A percentile compares a stretch with the other conserved stretches of the same genome.
Conservation (phyloP, 805 yeast genomes). For the Clavispora fructus region DNA sequence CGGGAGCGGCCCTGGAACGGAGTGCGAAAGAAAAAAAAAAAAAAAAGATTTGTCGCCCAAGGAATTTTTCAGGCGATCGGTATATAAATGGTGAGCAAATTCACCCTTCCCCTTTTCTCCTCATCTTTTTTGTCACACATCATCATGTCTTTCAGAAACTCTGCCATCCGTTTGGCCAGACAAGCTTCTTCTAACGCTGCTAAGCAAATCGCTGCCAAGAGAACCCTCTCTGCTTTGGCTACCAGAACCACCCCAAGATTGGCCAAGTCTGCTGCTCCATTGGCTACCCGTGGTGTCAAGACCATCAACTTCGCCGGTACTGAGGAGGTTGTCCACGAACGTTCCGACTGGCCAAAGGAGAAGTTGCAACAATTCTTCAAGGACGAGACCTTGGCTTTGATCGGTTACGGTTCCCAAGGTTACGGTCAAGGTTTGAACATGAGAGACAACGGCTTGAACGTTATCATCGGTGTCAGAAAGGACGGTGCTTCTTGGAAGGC, state of each 20-base stretch:
- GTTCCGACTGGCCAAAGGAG: constrained; percentile 99
- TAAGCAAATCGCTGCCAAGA: constrained; percentile 49
- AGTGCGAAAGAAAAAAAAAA: not conserved
- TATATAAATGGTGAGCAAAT: constrained; percentile 2
- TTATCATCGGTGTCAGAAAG: constrained; percentile 96
- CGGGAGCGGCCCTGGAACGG: constrained; percentile 16
- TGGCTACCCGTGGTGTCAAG: constrained; percentile 85
- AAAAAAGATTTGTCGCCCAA: not conserved
- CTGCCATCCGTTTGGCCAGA: constrained; percentile 43
- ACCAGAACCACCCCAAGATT: constrained; percentile 40
- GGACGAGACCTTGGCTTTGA: constrained; percentile 93
- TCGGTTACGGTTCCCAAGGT: constrained; percentile 99
- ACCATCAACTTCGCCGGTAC: constrained; percentile 95
- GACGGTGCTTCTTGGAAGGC: constrained; percentile 99
- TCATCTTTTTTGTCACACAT: constrained; percentile 5
- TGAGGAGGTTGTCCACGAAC: constrained; percentile 94
- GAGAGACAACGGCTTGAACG: constrained; percentile 98
- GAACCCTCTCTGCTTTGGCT: constrained; percentile 58
- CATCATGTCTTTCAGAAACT: constrained; percentile 41
- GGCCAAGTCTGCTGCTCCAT: constrained; percentile 36
- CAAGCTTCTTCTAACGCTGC: constrained; percentile 38
- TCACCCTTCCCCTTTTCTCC: constrained; percentile 2
- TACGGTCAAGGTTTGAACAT: constrained; percentile 99
- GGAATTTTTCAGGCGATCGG: not conserved
- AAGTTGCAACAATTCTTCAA: constrained; percentile 94